phyloP scores from a whole-genome alignment of 2,329 filamentous ascomycete genomes.

The Ilyonectria robusta region DNA sequence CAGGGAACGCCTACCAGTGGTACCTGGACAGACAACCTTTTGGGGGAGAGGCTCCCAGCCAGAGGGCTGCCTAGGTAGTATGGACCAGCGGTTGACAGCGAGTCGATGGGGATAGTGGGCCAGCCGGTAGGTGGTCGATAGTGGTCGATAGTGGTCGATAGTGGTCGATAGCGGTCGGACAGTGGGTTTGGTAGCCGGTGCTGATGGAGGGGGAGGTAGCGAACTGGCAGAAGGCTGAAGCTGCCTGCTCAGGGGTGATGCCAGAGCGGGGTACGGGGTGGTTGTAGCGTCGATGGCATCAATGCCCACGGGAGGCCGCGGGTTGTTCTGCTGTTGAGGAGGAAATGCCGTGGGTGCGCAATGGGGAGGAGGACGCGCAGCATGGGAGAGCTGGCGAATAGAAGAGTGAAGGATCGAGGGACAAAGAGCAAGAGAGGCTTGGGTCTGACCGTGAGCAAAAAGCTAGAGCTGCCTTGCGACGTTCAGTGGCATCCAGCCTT shows the following conservation, averaged over 20 bases:
- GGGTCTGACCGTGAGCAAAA: conserved; percentile 9
- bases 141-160: conserved; percentile 9
- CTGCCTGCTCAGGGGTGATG: conserved; percentile 35
- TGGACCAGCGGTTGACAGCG: conserved; percentile 7
- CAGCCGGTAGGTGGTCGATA: conserved; percentile 5
- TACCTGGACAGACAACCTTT: conserved; percentile 10
- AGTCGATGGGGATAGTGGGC: conserved; percentile 11
- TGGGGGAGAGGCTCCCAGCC: conserved; percentile 8
- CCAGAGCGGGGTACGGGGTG: conserved; percentile 47
- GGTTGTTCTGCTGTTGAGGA: neutral
- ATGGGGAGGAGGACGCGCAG: neutral
- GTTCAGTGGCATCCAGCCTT: conserved; percentile 15
- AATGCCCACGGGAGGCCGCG: conserved; percentile 10
- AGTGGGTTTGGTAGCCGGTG: conserved; percentile 17
- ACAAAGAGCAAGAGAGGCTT: neutral
- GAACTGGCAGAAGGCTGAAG: conserved; percentile 31
- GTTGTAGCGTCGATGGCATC: conserved; percentile 42
- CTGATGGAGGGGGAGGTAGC: conserved; percentile 18
- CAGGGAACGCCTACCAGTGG: conserved; percentile 14
- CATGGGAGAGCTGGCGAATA: conserved; percentile 16
- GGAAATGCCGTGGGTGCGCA: conserved; percentile 11
- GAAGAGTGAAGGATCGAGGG: conserved; percentile 4
- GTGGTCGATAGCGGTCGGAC: neutral
- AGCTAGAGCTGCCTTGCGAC: conserved; percentile 7
- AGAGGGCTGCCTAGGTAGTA: conserved; percentile 5